phyloP scores from a whole-genome alignment of 129 eudicot species.

The Lonicera japonica region DNA sequence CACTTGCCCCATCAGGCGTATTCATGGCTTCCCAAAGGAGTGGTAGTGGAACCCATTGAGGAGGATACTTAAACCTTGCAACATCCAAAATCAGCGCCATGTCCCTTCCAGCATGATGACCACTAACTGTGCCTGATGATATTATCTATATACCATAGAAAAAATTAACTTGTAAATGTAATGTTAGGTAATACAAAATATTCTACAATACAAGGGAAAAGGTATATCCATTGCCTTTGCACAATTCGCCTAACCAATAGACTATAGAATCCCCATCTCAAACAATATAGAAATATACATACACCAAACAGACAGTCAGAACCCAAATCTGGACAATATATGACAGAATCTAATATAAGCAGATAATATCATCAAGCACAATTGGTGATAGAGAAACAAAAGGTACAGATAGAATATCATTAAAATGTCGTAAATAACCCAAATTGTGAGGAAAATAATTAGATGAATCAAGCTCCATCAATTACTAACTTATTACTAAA shows the following conservation, averaged over 20 bases:
- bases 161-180: not conserved
- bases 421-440: no score
- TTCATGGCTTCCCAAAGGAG: constrained; percentile 99
- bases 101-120: constrained; percentile 92
- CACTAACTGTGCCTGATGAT: no score
- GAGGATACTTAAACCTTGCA: constrained; percentile 98
- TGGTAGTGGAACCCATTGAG: constrained; percentile 96
- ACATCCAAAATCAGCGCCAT: constrained; percentile 93
- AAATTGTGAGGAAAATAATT: no score
- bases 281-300: no score
- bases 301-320: no score
- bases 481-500: no score
- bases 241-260: not conserved
- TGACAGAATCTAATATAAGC: no score
- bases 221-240: not conserved
- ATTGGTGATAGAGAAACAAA: no score
- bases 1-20: constrained; percentile 68
- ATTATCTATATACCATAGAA: not conserved
- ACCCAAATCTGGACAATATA: no score
- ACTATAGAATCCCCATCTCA: not conserved
- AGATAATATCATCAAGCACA: no score
- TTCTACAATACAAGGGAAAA: not conserved
- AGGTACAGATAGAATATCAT: no score
- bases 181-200: not conserved
- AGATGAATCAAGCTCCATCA: no score